A percentile compares a stretch with the other conserved stretches of the same genome.
These are phyloP conservation scores for Fraxinus platypoda DNA, from an alignment of 305 asterid genomes.

Conservation along the genomic window DNA sequence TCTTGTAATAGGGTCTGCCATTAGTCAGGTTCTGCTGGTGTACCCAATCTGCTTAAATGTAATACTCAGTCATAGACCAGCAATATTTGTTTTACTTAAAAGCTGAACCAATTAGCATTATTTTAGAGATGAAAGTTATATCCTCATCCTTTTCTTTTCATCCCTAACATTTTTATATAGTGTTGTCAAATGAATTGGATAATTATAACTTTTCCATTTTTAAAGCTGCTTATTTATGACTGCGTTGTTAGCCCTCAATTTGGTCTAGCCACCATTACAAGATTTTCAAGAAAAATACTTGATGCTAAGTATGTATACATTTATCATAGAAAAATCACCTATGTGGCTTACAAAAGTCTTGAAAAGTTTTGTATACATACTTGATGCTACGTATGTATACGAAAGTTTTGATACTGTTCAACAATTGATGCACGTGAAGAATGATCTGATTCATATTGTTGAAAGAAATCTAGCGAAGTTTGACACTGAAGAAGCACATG, in stretches of 20 bases:
- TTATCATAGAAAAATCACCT: constrained; percentile 86
- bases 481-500: constrained; percentile 90
- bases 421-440: constrained; percentile 91
- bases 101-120: background rate
- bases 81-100: background rate
- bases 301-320: constrained; percentile 25
- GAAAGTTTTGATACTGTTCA: constrained; percentile 96
- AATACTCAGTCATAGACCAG: background rate
- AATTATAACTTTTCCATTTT: background rate
- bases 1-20: constrained; percentile 54
- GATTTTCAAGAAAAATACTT: background rate
- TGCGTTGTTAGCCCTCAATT: constrained; percentile 4
- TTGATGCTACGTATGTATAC: too few species aligned
- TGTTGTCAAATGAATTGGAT: constrained; percentile 3
- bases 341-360: constrained; percentile 73
- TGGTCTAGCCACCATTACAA: background rate
- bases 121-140: constrained; percentile 1
- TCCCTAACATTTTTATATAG: background rate
- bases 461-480: constrained; percentile 81
- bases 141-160: background rate
- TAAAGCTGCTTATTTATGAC: background rate
- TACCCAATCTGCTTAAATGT: constrained; percentile 4
- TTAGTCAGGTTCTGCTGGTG: background rate
- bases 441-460: constrained; percentile 80
- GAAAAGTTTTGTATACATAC: too few species aligned